Evolutionary conservation across 345 rosid species (phyloP).

Genomic region (Eucalyptus melliodora): DNA sequence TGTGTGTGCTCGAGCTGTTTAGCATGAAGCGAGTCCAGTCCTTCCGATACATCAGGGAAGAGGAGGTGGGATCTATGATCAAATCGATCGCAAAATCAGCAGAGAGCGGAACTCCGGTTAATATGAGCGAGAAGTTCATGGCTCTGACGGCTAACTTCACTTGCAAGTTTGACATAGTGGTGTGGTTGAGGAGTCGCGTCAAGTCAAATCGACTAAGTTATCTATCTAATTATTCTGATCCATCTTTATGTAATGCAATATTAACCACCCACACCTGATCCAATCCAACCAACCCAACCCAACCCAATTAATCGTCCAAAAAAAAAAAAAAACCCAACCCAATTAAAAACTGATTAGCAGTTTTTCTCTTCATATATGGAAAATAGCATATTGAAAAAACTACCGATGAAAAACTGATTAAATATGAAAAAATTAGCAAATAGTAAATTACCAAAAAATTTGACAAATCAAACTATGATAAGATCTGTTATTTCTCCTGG

Average conservation of each 20-base stretch:
- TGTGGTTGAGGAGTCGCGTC: background rate
- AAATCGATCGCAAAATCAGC: slow-evolving; percentile 9
- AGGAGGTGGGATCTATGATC: slow-evolving; percentile 13
- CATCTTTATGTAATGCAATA: background rate
- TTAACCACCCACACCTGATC: background rate
- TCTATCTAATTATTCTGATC: background rate
- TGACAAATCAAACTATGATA: no score
- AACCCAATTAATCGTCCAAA: no score
- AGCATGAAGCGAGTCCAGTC: background rate
- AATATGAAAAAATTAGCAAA: no score
- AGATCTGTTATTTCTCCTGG: no score
- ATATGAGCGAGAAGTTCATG: slow-evolving; percentile 11
- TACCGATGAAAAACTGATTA: no score
- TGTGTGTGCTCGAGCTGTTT: slow-evolving; percentile 12
- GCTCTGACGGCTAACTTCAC: slow-evolving; percentile 4
- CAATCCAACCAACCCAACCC: background rate
- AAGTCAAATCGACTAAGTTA: background rate
- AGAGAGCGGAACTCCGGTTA: background rate
- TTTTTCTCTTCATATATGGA: no score
- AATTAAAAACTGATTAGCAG: no score
- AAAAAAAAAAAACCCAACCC: no score
- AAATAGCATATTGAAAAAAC: no score
- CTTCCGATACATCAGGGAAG: slow-evolving; percentile 6
- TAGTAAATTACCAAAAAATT: no score
- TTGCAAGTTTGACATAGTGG: background rate